phyloP scores from a whole-genome alignment of 2,329 filamentous ascomycete genomes.

The Aspergillus sp. region DNA sequence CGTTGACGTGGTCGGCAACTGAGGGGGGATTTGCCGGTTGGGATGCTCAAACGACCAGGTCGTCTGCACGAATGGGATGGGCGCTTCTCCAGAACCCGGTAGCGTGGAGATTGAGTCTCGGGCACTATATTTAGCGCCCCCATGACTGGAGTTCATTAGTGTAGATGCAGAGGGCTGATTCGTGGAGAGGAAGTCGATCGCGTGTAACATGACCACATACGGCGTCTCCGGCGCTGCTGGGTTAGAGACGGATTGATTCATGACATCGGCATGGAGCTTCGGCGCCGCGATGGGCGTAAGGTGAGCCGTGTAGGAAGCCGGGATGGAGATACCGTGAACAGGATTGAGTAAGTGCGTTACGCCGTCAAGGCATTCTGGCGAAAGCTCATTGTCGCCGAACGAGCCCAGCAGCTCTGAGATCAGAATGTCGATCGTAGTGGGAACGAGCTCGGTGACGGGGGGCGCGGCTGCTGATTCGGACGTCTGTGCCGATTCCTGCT shows the following conservation, averaged over 20 bases:
- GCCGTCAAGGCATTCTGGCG: constrained; percentile 92
- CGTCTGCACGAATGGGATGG: constrained; percentile 43
- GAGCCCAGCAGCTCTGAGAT: constrained; percentile 90
- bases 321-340: constrained; percentile 86
- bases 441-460: constrained; percentile 42
- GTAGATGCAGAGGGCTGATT: constrained; percentile 48
- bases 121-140: constrained; percentile 23
- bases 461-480: constrained; percentile 38
- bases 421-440: constrained; percentile 73
- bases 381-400: constrained; percentile 96
- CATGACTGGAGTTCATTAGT: constrained; percentile 15
- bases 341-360: constrained; percentile 86
- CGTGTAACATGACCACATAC: constrained; percentile 90
- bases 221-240: constrained; percentile 81
- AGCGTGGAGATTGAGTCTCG: constrained; percentile 32
- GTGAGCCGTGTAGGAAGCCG: constrained; percentile 88
- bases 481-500: constrained; percentile 41
- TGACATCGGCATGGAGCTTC: constrained; percentile 79
- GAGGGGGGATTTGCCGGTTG: constrained; percentile 41
- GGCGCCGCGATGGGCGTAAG: constrained; percentile 89
- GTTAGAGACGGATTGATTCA: constrained; percentile 63
- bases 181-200: constrained; percentile 82
- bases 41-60: constrained; percentile 50
- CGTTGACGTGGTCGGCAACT: constrained; percentile 33
- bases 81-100: constrained; percentile 31